phyloP scores from a whole-genome alignment of 73 alveolate species.

The Stentor coeruleus region DNA sequence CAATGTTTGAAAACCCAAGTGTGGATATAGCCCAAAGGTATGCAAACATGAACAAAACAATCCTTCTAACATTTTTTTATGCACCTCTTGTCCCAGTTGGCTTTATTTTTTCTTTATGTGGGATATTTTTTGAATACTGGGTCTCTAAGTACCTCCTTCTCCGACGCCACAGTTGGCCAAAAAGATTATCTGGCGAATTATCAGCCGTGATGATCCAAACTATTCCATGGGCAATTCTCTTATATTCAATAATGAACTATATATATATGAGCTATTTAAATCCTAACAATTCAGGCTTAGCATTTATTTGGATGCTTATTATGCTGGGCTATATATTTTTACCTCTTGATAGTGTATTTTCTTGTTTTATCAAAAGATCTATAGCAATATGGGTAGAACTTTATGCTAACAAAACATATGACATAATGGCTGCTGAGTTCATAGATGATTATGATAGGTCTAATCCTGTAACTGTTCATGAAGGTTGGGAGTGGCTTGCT shows the following conservation, averaged over 20 bases:
- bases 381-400: background rate
- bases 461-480: slow-evolving; percentile 14
- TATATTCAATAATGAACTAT: slow-evolving; percentile 20
- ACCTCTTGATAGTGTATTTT: background rate
- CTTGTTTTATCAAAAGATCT: background rate
- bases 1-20: background rate
- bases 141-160: background rate
- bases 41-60: slow-evolving; percentile 14
- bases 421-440: background rate
- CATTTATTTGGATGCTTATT: slow-evolving; percentile 24
- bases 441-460: slow-evolving; percentile 24
- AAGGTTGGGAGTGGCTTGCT: slow-evolving; percentile 17
- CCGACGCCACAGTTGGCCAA: slow-evolving; percentile 13
- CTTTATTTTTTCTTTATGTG: background rate
- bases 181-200: slow-evolving; percentile 9
- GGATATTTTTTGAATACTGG: slow-evolving; percentile 26
- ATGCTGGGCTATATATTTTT: background rate
- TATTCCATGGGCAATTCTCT: slow-evolving; percentile 5
- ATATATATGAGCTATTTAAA: background rate
- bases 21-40: slow-evolving; percentile 9
- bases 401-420: slow-evolving; percentile 5
- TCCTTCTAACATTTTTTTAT: slow-evolving; percentile 6
- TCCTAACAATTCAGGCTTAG: background rate
- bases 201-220: background rate
- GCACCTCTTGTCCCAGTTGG: slow-evolving; percentile 20